Evolutionary conservation across 257 asterid species (phyloP).

Genomic region (Lantana camara): DNA sequence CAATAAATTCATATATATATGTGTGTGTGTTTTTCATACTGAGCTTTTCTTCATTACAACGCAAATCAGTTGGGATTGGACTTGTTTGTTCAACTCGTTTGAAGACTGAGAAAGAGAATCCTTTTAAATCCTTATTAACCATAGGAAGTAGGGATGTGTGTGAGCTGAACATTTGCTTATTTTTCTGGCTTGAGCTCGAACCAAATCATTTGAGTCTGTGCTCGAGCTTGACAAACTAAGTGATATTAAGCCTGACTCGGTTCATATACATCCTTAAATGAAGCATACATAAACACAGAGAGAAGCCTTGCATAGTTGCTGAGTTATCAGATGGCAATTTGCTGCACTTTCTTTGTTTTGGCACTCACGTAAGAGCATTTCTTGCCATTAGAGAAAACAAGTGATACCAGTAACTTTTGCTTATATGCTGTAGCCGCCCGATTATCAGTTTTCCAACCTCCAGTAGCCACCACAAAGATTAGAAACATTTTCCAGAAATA

Average conservation of each 20-base stretch:
- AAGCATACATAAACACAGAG: neutral
- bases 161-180: no score
- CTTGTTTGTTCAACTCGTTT: slow-evolving; percentile 9
- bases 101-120: slow-evolving; percentile 6
- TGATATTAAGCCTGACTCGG: no score
- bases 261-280: no score
- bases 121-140: neutral
- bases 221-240: no score
- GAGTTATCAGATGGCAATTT: neutral
- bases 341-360: slow-evolving; percentile 4
- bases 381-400: neutral
- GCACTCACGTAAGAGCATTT: neutral
- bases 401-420: neutral
- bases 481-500: neutral
- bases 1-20: neutral
- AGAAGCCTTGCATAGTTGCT: no score
- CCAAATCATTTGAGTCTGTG: no score
- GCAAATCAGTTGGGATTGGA: neutral
- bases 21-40: no score
- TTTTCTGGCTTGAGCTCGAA: no score
- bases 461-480: neutral
- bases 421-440: neutral
- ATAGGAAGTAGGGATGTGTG: no score
- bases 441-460: neutral
- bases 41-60: neutral